Base-by-base conservation (phyloP, 495 filamentous ascomycete genomes). In the Lophiostoma macrostomum region DNA sequence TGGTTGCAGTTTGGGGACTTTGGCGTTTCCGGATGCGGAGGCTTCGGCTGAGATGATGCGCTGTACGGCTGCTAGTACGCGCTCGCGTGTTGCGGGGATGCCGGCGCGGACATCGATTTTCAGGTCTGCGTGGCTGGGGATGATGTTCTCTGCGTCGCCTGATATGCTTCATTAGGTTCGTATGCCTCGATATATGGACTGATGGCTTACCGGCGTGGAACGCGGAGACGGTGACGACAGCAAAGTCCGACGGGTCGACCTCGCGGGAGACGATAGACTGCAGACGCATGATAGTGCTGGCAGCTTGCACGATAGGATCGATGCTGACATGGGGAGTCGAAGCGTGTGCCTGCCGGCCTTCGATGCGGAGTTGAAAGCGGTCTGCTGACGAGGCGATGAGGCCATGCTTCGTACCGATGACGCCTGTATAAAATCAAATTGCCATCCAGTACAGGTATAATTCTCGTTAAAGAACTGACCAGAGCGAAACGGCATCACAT, bases 201-300 rank as follows among this genome's bases (percentile, higher is more conserved):
- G 74, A 64, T 1, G 75, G 61, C 27, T 74, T 60, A 0, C 80
- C 79, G 2, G 73, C 72, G n/a, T 78, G 71, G 27, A 84, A 67
- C 31, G 67, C 74, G 3, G 71, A 74, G 31, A 74, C 74, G 12
- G 79, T 80, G 0, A 85, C 69, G 7, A 84, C 80, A 2, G 77
- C 74, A 42, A 70, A 39, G 34, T 82, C 76, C 1, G 61, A 67
- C 0, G 80, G 76, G 25, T 71, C 57, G 6, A 79, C 65, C 61
- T 82, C 80, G 0, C 80, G 71, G 14, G 69, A 69, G 12, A 81
- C 74, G 50, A 83, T 74, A 36, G 63, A 74, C 63, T 86, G 81
- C 12, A 86, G 64, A 4, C 75, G 69, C 20, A 78, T 62, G 0
- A 84, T 65, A n/a, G 77, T 71, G n/a, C 67, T 43, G 0, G 72